Base-by-base conservation (phyloP, 345 rosid species). In the Lumnitzera racemosa region DNA sequence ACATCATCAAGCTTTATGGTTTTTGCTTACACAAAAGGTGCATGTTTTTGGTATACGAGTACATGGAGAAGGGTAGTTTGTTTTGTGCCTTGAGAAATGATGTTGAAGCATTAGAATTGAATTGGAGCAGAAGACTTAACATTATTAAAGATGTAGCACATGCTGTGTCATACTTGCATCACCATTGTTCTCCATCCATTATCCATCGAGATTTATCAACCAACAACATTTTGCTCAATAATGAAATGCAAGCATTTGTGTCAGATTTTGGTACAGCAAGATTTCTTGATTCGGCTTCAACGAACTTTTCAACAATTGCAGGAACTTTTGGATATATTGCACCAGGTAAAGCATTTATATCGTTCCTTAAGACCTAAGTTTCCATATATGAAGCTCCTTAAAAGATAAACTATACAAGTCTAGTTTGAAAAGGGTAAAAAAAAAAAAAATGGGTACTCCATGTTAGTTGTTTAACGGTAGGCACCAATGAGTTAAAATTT, bases 131-230 rank as follows among this genome's bases (percentile, higher is more conserved):
- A 41, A 1, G 72, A 53, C 24, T 69, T 5, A 15, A 57, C 17
- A 20, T 68, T 12, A 5, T 69, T 0, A 49, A 53, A 49, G 67
- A 64, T 41, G 47, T 12, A 1, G 72, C 70, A 4, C 46, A 71
- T 15, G 70, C 63, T 10, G 14, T 65, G 46, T 65, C 56, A 23
- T 63, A 72, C 43, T 14, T 72, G 62, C 76, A 72, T 15, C 72
- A 67, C 9, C 61, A 58, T 31, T 58, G 64, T 9, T 0, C 27
- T 6, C 36, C 16, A 0, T 61, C 72, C 2, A 50, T 72, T 3
- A 24, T 72, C 51, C 76, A 72, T 51, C 65, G 69, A 1, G 76
- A 67, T 64, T 57, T 72, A n/a, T 57, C 72, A n/a, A 72, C 68
- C 54, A 67, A 72, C 12, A 72, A 72, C 24, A 41, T 72, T 8